Evolutionary conservation across 768 basidiomycete species (phyloP), one percentile per base, ranked within the genome.

Genomic region (Tricholoma saponaceum): DNA sequence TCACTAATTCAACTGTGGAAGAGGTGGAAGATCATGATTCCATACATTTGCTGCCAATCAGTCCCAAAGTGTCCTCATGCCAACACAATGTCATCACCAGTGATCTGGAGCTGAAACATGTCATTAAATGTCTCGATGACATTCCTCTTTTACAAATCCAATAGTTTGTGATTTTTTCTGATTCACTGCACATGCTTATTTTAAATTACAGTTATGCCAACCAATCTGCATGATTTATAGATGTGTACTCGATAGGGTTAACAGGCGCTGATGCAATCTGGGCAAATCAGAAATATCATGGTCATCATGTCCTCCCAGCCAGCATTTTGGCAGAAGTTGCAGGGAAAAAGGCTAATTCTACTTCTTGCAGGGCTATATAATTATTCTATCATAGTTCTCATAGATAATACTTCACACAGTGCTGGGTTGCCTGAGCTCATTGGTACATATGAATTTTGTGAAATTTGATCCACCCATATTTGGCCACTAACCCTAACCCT

Each of bases 91-190:
- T 4, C 28, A 28, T 28, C 28, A 28, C 28, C 28, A 28, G n/a
- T 22, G 46, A 22, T 23, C 12, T 10, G 22, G 20, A 28, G 46
- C 46, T 23, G n/a, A n/a, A n/a, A n/a, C n/a, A n/a, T n/a, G n/a
- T n/a, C n/a, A n/a, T n/a, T n/a, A n/a, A n/a, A n/a, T n/a, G n/a
- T n/a, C n/a, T n/a, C n/a, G n/a, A n/a, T n/a, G n/a, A n/a, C n/a
- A n/a, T n/a, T n/a, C n/a, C n/a, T n/a, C n/a, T n/a, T n/a, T n/a
- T n/a, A n/a, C n/a, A n/a, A n/a, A n/a, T n/a, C n/a, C n/a, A n/a
- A n/a, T n/a, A n/a, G n/a, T n/a, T n/a, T n/a, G n/a, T 61, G 41
- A 49, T 32, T 51, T 3, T 44, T 60, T 49, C n/a, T 33, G 13
- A 49, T 5, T 20, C 22, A 1, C 26, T 49, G 7, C 8, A 9